Base-by-base conservation (phyloP, 2,329 filamentous ascomycete genomes). In the Colletotrichum lindemuthianum region DNA sequence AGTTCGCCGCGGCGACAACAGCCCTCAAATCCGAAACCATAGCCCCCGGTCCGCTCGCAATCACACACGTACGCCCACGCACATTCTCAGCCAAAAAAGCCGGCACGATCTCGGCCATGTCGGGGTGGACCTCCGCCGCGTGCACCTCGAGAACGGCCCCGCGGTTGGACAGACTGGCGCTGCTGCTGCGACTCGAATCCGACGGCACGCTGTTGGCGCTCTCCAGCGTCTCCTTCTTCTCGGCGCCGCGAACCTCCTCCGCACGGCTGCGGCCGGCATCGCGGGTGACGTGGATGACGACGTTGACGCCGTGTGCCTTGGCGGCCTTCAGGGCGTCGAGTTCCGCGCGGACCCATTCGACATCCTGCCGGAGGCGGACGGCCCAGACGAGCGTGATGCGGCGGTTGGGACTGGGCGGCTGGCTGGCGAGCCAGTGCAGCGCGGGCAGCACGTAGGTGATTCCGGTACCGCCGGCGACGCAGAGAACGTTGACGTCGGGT, bases 21-120 rank as follows among this genome's bases (percentile, higher is more conserved):
- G 66, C 73, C 33, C 88, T 77, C 61, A 90, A 69, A 58, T 88
- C 86, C n/a, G 78, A 79, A 6, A 88, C 82, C 84, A 90, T 88
- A 2, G 81, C 78, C 1, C 81, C 80, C 1, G 88, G 88, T 0
- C 88, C 88, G 69, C 87, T 90, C 0, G 83, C 87, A 70, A 87
- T 82, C 0, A 90, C 85, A 0, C 79, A 78, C 0, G 85, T 87
- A 11, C 82, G 75, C 0, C 86, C 86, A 0, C 73, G 70, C 0
- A 79, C 73, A 0, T 83, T 84, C 2, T 73, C 70, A 0, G 76
- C 76, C 4, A 86, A 77, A 68, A 89, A 88, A 3, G 75, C 74
- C 7, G 70, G 71, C 2, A 90, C 77, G 8, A 86, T 73, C 13
- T 74, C 72, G 1, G 70, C 53, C 13, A 89, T 86, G 71, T 54